A percentile compares a stretch with the other conserved stretches of the same genome.
Evolutionary conservation across 345 rosid genomes (phyloP).

Genomic region (Moricandia arvensis): DNA sequence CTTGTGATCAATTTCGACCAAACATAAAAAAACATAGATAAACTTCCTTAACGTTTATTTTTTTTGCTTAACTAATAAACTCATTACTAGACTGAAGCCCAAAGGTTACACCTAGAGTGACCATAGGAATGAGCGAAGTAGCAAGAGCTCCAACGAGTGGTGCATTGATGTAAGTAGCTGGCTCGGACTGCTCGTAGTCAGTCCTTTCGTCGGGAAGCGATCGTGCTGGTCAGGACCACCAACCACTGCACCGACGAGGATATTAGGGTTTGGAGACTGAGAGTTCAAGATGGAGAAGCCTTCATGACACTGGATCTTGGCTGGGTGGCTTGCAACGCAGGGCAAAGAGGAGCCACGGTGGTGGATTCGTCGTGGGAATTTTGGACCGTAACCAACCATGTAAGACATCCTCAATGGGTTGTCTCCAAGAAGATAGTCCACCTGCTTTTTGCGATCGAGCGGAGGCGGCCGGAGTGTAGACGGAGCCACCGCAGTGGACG

Average conservation of each 20-base stretch:
- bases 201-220: constrained; percentile 74
- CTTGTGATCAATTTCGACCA: constrained; percentile 30
- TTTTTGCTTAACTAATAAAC: neutral
- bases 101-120: constrained; percentile 49
- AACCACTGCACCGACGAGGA: constrained; percentile 77
- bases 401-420: constrained; percentile 87
- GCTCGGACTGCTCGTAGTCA: constrained; percentile 90
- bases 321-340: constrained; percentile 62
- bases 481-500: constrained; percentile 53
- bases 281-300: constrained; percentile 72
- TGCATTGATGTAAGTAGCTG: constrained; percentile 87
- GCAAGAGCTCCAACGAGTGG: constrained; percentile 91
- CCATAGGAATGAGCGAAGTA: constrained; percentile 88
- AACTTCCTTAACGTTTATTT: neutral
- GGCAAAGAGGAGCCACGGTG: constrained; percentile 96
- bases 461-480: constrained; percentile 44
- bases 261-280: constrained; percentile 76
- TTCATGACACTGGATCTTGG: constrained; percentile 62
- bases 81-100: neutral
- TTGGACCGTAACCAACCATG: constrained; percentile 91
- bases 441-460: constrained; percentile 55
- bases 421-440: constrained; percentile 88
- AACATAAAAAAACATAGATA: neutral
- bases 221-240: constrained; percentile 90
- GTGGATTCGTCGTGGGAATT: constrained; percentile 80